Conservation (phyloP, 768 basidiomycete species). For the Mycena haematopus region DNA sequence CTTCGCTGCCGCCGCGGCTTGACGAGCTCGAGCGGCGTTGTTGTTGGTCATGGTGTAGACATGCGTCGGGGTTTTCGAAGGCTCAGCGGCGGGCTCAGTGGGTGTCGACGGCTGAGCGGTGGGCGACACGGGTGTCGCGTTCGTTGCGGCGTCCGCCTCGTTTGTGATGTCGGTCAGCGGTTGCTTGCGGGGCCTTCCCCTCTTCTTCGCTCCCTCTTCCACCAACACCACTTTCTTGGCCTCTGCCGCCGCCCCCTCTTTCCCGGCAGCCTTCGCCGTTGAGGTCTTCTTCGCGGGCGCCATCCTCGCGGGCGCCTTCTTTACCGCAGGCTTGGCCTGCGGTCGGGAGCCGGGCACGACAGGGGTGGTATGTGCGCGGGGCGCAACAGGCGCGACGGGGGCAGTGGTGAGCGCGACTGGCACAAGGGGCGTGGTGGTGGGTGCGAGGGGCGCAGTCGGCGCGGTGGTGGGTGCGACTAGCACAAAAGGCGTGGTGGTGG, state of each 20-base stretch:
- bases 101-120: neutral
- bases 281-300: neutral
- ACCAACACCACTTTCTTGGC: neutral
- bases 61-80: neutral
- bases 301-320: neutral
- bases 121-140: neutral
- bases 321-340: neutral
- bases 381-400: too few relatives aligned
- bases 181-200: neutral
- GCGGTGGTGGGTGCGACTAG: too few relatives aligned
- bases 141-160: neutral
- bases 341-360: neutral
- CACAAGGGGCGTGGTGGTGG: too few relatives aligned
- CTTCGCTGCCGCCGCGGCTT: neutral
- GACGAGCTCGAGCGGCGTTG: neutral
- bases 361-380: too few relatives aligned
- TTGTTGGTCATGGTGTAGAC: neutral
- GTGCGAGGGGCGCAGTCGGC: too few relatives aligned
- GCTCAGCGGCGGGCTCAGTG: neutral
- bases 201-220: neutral
- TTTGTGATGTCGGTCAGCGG: neutral
- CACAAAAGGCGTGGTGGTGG: too few relatives aligned
- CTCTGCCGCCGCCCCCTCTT: neutral
- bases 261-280: neutral
- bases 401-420: too few relatives aligned